phyloP scores from a whole-genome alignment of 257 asterid species.

The Nicotiana undulata region DNA sequence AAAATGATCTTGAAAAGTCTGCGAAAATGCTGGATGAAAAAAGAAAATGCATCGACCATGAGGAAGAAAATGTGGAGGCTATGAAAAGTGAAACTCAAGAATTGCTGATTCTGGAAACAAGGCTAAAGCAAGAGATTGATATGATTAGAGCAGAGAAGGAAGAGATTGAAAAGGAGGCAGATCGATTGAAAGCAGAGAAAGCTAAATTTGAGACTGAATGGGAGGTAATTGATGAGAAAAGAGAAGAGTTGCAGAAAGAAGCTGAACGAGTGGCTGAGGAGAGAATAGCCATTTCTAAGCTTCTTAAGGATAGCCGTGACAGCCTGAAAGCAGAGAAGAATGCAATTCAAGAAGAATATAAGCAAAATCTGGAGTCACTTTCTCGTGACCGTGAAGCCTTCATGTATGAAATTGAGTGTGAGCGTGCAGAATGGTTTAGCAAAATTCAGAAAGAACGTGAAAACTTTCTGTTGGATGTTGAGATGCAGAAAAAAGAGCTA shows the following conservation, averaged over 20 bases:
- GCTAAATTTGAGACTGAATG: constrained; percentile 88
- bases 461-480: constrained; percentile 63
- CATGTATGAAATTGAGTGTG: constrained; percentile 57
- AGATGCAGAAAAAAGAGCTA: constrained; percentile 68
- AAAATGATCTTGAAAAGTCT: constrained; percentile 53
- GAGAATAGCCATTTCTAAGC: constrained; percentile 53
- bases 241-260: constrained; percentile 67
- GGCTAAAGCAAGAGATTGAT: constrained; percentile 91
- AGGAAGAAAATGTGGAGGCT: constrained; percentile 63
- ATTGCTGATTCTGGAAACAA: constrained; percentile 52
- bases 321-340: constrained; percentile 65
- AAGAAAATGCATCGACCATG: constrained; percentile 37
- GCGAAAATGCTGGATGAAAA: constrained; percentile 57
- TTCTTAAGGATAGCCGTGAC: constrained; percentile 71
- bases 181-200: constrained; percentile 67
- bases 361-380: constrained; percentile 63
- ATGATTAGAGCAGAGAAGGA: constrained; percentile 58
- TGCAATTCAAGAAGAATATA: constrained; percentile 56
- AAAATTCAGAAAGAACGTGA: constrained; percentile 77
- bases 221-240: constrained; percentile 86
- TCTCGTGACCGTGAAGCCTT: constrained; percentile 74
- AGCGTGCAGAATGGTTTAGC: constrained; percentile 66
- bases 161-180: constrained; percentile 75
- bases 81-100: constrained; percentile 77
- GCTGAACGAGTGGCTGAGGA: constrained; percentile 73